Conservation (phyloP, 805 yeast species). For the Wickerhamomyces sydowiorum region DNA sequence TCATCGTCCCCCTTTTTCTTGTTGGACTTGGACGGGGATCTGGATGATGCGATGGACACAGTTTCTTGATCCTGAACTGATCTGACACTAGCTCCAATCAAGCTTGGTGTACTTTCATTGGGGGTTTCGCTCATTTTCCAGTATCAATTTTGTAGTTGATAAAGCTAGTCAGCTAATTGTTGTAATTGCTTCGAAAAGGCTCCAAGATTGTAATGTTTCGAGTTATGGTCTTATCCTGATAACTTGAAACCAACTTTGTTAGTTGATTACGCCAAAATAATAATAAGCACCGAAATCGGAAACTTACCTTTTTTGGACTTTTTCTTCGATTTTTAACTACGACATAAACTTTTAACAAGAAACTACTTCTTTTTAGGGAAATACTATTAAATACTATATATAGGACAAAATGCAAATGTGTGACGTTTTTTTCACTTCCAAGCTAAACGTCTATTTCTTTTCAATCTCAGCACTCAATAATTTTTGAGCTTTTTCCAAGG, state of each 20-base stretch:
- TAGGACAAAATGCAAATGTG: background rate
- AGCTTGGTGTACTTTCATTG: slow-evolving; percentile 13
- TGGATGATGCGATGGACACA: slow-evolving; percentile 4
- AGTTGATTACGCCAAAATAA: background rate
- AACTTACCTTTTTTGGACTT: background rate
- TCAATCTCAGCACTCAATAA: slow-evolving; percentile 20
- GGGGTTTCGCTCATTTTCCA: background rate
- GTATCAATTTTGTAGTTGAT: background rate
- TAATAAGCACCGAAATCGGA: background rate
- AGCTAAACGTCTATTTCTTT: slow-evolving; percentile 5
- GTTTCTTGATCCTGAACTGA: slow-evolving; percentile 14
- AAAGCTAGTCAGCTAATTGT: background rate
- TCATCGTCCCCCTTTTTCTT: slow-evolving; percentile 6
- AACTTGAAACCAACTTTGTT: background rate
- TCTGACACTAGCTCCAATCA: slow-evolving; percentile 20
- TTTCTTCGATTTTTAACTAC: background rate
- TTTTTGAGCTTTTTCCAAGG: slow-evolving; percentile 45
- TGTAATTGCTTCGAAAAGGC: background rate
- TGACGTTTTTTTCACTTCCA: background rate
- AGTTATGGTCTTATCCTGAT: too few relatives aligned
- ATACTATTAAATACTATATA: too few relatives aligned
- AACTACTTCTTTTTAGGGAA: background rate
- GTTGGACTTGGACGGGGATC: slow-evolving; percentile 12
- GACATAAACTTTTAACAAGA: background rate
- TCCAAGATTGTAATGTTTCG: too few relatives aligned